Evolutionary conservation across 768 basidiomycete genomes (phyloP).

Genomic region (Crucibulum laeve): DNA sequence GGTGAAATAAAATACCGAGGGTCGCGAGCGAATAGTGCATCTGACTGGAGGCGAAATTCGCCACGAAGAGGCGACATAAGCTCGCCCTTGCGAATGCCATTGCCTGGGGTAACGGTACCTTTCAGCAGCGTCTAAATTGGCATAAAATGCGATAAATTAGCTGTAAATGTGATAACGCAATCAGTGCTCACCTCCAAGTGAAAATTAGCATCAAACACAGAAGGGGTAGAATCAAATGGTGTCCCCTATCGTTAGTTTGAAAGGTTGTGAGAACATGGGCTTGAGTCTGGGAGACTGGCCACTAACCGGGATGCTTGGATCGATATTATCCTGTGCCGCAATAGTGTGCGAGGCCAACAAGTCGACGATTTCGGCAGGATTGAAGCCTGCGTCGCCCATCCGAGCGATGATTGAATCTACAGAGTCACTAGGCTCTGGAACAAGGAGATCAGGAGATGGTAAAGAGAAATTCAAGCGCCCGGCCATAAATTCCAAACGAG

Average conservation of each 20-base stretch:
- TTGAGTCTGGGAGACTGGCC: background rate
- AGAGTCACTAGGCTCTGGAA: constrained; percentile 30
- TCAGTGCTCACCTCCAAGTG: constrained; percentile 17
- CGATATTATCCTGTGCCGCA: constrained; percentile 15
- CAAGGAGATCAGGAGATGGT: constrained; percentile 21
- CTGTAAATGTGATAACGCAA: background rate
- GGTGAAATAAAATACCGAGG: constrained; percentile 6
- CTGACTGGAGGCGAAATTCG: constrained; percentile 26
- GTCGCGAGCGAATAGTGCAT: constrained; percentile 19
- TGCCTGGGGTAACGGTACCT: constrained; percentile 21
- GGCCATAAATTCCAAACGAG: constrained; percentile 29
- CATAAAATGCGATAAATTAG: background rate
- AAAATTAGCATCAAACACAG: constrained; percentile 25
- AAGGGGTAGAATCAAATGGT: constrained; percentile 26
- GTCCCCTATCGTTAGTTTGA: constrained; percentile 12
- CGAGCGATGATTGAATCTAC: constrained; percentile 20
- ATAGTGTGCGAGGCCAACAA: constrained; percentile 26
- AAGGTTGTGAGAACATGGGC: no score
- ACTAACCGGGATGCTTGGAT: constrained; percentile 16
- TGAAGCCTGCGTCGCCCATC: constrained; percentile 29
- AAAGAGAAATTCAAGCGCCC: constrained; percentile 25
- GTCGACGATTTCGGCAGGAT: constrained; percentile 25
- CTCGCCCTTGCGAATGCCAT: constrained; percentile 16
- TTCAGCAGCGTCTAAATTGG: constrained; percentile 18
- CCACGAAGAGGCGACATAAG: constrained; percentile 20